Conservation (phyloP, 352 stramenopile species). For the Pythium insidiosum region DNA sequence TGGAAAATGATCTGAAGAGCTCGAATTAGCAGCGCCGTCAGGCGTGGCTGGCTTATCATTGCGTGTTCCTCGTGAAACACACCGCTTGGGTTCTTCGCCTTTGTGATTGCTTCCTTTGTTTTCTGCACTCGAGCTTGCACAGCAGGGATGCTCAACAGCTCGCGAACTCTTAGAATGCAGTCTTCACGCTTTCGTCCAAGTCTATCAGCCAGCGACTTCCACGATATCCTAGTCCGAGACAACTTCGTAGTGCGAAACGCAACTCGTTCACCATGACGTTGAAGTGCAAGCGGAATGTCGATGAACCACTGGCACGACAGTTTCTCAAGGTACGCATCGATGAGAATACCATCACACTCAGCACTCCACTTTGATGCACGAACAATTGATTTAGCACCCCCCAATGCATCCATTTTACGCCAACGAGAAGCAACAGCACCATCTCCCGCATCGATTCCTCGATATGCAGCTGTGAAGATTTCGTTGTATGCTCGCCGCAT, state of each 20-base stretch:
- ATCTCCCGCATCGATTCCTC: background rate
- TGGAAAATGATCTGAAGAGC: slow-evolving; percentile 80
- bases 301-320: slow-evolving; percentile 73
- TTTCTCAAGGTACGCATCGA: slow-evolving; percentile 70
- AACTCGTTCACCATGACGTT: slow-evolving; percentile 48
- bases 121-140: slow-evolving; percentile 56
- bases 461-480: slow-evolving; percentile 7
- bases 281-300: slow-evolving; percentile 60
- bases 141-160: slow-evolving; percentile 48
- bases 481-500: slow-evolving; percentile 6
- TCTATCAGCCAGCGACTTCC: slow-evolving; percentile 49
- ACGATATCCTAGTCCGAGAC: slow-evolving; percentile 56
- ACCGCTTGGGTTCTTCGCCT: slow-evolving; percentile 65
- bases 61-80: slow-evolving; percentile 59
- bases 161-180: slow-evolving; percentile 62
- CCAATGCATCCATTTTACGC: slow-evolving; percentile 11
- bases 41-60: slow-evolving; percentile 46
- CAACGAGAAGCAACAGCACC: slow-evolving; percentile 1
- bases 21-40: slow-evolving; percentile 54
- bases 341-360: slow-evolving; percentile 53
- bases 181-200: slow-evolving; percentile 56
- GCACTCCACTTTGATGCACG: slow-evolving; percentile 53
- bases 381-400: slow-evolving; percentile 36
- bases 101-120: slow-evolving; percentile 45
- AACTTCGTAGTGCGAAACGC: slow-evolving; percentile 56